Evolutionary conservation across 306 rosid genomes (phyloP), one percentile per base, ranked within the genome.

Genomic region (Cucurbita pepo): DNA sequence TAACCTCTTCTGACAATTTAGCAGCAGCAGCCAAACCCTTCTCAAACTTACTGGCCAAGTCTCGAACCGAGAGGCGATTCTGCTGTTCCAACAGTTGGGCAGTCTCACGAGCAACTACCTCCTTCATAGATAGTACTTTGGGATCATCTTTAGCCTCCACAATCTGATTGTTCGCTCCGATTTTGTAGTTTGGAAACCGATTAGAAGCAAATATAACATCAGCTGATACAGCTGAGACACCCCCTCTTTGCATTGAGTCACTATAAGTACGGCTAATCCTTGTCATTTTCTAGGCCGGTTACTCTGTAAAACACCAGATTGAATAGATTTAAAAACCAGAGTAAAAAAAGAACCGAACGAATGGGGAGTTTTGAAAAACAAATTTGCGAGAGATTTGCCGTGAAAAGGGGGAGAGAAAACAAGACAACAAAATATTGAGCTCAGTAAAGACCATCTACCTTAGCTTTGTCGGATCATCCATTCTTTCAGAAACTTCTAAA

Each of bases 21-120:
- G 97, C 96, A 56, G 97, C 96, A 61, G 97, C 97, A 76, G 97
- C 97, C 83, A 92, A 85, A 53, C 96, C 97, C 85, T 77, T 89
- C 88, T 92, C 97, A 47, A 92, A 92, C 84, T 92, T 92, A 75
- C 82, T 84, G 54, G 97, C 88, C 34, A 92, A 91, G 76, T 92
- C 96, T 0, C 97, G 95, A 78, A 92, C 96, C 0, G 97, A 89
- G 57, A 92, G 78, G 64, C 97, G 96, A 10, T 89, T 89, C 86
- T 92, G 97, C 85, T 92, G 97, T 47, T 92, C 96, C 85, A 92
- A 76, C 74, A 92, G 81, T 64, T 82, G 96, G 3, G 96, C 96
- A 61, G 97, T 88, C 88, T 92, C 96, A 10, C 95, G 92, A 0
- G 95, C 96, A 69, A 92, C 90, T 70, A 86, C 92, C 84, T 92